Percentiles rank a stretch among this genome's conserved stretches.
phyloP scores from a whole-genome alignment of 257 asterid species.

The Mitragyna speciosa region DNA sequence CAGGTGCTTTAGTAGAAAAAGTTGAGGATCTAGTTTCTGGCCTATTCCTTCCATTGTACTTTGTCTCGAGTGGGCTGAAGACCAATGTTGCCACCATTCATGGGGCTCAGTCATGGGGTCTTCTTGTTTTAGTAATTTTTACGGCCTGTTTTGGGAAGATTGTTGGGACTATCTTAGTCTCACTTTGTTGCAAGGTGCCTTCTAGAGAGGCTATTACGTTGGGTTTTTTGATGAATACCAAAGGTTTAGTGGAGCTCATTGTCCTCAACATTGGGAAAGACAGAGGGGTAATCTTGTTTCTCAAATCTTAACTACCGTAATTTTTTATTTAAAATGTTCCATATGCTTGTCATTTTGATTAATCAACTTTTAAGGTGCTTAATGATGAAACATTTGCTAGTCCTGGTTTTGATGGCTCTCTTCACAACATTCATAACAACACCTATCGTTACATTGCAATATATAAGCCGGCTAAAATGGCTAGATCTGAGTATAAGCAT shows the following conservation, averaged over 20 bases:
- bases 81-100: constrained; percentile 40
- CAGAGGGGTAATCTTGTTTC: constrained; percentile 28
- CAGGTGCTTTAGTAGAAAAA: constrained; percentile 38
- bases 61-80: constrained; percentile 47
- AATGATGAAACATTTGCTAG: constrained; percentile 62
- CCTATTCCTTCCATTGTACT: constrained; percentile 45
- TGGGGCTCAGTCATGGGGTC: constrained; percentile 50
- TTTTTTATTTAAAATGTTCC: neutral
- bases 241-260: constrained; percentile 52
- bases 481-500: constrained; percentile 37
- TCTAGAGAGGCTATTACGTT: constrained; percentile 33
- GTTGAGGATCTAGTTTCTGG: constrained; percentile 51
- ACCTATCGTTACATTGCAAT: constrained; percentile 38
- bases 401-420: constrained; percentile 60
- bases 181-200: constrained; percentile 33
- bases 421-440: constrained; percentile 64
- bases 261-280: constrained; percentile 53
- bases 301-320: neutral
- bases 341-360: neutral
- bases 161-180: constrained; percentile 38
- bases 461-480: constrained; percentile 53
- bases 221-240: constrained; percentile 50
- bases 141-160: constrained; percentile 49
- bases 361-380: constrained; percentile 38
- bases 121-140: constrained; percentile 41